Evolutionary conservation across 140 eudicot species (phyloP), one percentile per base, ranked within the genome.

Genomic region (Anethum foeniculum): DNA sequence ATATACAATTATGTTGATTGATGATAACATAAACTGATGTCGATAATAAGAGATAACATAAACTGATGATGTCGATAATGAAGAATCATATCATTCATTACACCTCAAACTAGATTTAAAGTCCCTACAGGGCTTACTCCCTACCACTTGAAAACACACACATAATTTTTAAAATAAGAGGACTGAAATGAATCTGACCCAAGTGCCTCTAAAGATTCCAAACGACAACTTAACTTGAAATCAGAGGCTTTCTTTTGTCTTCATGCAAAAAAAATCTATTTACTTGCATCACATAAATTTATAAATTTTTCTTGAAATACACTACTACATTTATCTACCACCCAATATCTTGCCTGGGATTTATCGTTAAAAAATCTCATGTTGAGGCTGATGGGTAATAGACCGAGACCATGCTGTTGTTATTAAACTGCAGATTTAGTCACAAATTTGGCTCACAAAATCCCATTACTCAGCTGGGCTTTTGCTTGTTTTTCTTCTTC

Each of bases 401-500:
- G 19, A 68, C 12, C 3, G 5, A 68, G 74, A 32, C n/a, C n/a
- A 10, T 62, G 36, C 71, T 62, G 71, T 3, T 25, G 71, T 62
- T 62, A 62, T 62, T 62, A 62, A 25, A 62, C 71, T 62, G 71
- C 36, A 73, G 49, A 6, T 41, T 10, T 39, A 21, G 48, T 36
- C 32, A 19, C 7, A 25, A 21, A 19, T 73, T 74, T 81, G 58
- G 10, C 60, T 49, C 27, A 25, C 12, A 21, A 34, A 56, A 21
- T 73, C 76, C 46, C 77, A 49, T 48, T 64, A 38, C 81, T 76
- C 71, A 62, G 36, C 77, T 85, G 85, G 83, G 84, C 74, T 84
- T 78, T 62, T 34, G 76, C 6, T 21, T 19, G 48, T 32, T 65
- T 69, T 82, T 77, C 81, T 64, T 77, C 81, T 64, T 34, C 43